phyloP scores from a whole-genome alignment of 1,284 basidiomycete genomes.

The Earliella scabrosa region DNA sequence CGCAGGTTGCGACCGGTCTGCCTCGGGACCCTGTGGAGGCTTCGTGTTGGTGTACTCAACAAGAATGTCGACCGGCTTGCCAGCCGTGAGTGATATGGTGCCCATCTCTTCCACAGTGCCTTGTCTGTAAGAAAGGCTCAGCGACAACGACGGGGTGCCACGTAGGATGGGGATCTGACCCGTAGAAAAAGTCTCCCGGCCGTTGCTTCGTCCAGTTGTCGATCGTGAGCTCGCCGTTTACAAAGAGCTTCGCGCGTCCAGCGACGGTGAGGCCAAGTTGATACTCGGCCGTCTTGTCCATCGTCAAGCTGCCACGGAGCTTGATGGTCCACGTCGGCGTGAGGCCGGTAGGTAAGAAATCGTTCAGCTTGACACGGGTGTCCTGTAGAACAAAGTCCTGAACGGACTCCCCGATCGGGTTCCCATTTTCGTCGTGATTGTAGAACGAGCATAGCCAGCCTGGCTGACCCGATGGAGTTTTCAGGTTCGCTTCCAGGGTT shows the following conservation, averaged over 20 bases:
- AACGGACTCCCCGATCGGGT: constrained; percentile 45
- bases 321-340: constrained; percentile 67
- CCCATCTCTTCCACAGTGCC: constrained; percentile 68
- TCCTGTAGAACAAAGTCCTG: constrained; percentile 57
- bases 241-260: constrained; percentile 67
- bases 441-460: constrained; percentile 71
- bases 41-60: constrained; percentile 69
- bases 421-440: constrained; percentile 51
- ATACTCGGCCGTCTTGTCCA: constrained; percentile 55
- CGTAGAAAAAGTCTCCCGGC: constrained; percentile 72
- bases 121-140: constrained; percentile 41
- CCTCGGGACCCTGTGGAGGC: constrained; percentile 51
- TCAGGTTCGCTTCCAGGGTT: constrained; percentile 59
- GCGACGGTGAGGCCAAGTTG: constrained; percentile 77
- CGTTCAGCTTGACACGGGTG: constrained; percentile 68
- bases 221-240: constrained; percentile 63
- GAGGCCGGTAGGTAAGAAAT: constrained; percentile 64
- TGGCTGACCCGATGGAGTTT: constrained; percentile 50
- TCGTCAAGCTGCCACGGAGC: constrained; percentile 60
- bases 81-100: constrained; percentile 46
- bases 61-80: constrained; percentile 50
- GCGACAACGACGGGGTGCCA: neutral
- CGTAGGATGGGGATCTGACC: constrained; percentile 39
- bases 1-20: constrained; percentile 59
- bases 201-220: constrained; percentile 75